These are phyloP conservation scores for Keqinozyma sinolaborantium DNA, from an alignment of 1,139 yeast genomes.

Conservation along the genomic window DNA sequence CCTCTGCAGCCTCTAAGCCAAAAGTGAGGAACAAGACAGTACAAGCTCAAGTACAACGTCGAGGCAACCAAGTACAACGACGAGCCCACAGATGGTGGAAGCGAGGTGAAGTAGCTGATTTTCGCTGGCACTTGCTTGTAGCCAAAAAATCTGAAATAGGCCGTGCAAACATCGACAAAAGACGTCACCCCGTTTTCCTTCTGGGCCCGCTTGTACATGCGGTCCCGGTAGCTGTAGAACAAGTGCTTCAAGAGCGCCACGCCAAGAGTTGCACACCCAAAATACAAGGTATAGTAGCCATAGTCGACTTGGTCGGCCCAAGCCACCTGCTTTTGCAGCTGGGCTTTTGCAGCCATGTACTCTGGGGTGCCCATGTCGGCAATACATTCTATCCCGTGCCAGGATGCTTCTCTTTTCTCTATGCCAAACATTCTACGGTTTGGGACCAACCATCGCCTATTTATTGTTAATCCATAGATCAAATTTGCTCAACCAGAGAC, in stretches of 20 bases:
- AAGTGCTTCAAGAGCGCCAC: constrained; percentile 37
- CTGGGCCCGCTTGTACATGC: constrained; percentile 16
- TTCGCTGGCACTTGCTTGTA: constrained; percentile 44
- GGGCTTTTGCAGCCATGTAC: constrained; percentile 18
- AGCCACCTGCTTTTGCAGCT: constrained; percentile 35
- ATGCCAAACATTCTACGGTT: too few relatives aligned
- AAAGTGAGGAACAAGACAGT: constrained; percentile 46
- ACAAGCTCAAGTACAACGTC: constrained; percentile 43
- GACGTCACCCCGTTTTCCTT: constrained; percentile 12
- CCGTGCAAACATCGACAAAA: constrained; percentile 26
- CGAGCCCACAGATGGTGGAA: constrained; percentile 52
- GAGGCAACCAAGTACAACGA: constrained; percentile 35
- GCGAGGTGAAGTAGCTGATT: constrained; percentile 35
- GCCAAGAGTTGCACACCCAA: constrained; percentile 34
- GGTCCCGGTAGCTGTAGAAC: constrained; percentile 34
- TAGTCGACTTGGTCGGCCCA: constrained; percentile 40
- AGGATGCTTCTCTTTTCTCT: too few relatives aligned
- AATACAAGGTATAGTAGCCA: constrained; percentile 46
- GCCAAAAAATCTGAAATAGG: constrained; percentile 44
- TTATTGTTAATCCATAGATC: too few relatives aligned
- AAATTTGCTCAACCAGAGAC: too few relatives aligned
- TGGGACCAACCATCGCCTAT: too few relatives aligned
- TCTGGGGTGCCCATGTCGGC: constrained; percentile 27
- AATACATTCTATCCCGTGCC: constrained; percentile 46
- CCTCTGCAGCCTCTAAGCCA: constrained; percentile 56